Percentiles rank a stretch among this genome's conserved stretches.
These are phyloP conservation scores for Spizellomyces sp. DNA, from an alignment of 192 early-diverging fungal genomes.

Conservation along the genomic window DNA sequence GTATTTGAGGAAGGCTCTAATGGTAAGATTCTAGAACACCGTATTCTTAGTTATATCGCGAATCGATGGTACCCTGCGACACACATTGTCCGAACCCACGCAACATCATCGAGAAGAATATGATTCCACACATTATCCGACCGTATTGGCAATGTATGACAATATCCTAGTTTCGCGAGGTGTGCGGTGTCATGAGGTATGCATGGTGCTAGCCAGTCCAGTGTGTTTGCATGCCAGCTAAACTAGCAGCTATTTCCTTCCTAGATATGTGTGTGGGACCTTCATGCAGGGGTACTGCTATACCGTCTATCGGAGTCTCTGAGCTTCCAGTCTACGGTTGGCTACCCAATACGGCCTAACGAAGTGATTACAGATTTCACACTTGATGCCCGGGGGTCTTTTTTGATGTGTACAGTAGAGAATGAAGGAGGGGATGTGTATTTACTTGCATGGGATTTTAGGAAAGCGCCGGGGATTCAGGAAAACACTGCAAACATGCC, in stretches of 20 bases:
- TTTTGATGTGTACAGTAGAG: slow-evolving; percentile 38
- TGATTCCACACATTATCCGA: slow-evolving; percentile 36
- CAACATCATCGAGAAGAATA: slow-evolving; percentile 28
- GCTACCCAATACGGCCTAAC: slow-evolving; percentile 18
- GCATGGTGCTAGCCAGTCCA: too few relatives aligned
- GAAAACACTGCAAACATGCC: not conserved
- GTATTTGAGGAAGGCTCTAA: too few relatives aligned
- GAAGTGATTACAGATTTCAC: slow-evolving; percentile 45
- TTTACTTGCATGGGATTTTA: slow-evolving; percentile 37
- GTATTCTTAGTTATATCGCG: slow-evolving; percentile 30
- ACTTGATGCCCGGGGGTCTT: slow-evolving; percentile 28
- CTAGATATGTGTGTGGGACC: slow-evolving; percentile 40
- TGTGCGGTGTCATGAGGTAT: slow-evolving; percentile 33
- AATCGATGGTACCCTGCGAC: not conserved
- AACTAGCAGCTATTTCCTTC: not conserved
- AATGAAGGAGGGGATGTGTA: slow-evolving; percentile 36
- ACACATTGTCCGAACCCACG: slow-evolving; percentile 23
- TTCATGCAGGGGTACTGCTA: slow-evolving; percentile 24
- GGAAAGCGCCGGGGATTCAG: slow-evolving; percentile 2
- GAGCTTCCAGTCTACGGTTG: slow-evolving; percentile 19
- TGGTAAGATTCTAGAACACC: slow-evolving; percentile 14
- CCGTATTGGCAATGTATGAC: slow-evolving; percentile 38
- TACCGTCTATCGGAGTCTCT: slow-evolving; percentile 35
- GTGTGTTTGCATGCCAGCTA: too few relatives aligned
- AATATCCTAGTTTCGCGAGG: slow-evolving; percentile 36